Evolutionary conservation across 192 early-diverging fungal species (phyloP), one percentile per base, ranked within the genome.

Genomic region (Entomortierella chlamydospora): DNA sequence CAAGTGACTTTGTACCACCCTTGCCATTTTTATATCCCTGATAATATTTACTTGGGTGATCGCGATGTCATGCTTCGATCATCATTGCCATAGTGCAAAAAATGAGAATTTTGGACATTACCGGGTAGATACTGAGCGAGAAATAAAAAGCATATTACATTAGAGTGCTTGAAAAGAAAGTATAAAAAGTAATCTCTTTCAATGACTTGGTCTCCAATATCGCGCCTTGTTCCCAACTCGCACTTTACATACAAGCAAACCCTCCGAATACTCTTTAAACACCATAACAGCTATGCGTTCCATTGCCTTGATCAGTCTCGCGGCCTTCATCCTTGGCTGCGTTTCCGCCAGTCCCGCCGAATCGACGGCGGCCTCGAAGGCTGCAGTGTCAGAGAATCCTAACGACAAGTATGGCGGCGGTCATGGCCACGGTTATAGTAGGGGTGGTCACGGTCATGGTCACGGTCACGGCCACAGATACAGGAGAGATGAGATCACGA

Each of bases 301-400:
- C 41, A 20, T 31, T 31, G 29, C 69, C 37, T 55, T 61, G 10
- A 12, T 61, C 59, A 43, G 69, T 25, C 69, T 71, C 12, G 25
- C 43, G 41, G 64, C 54, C 39, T 11, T 54, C 29, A 20, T 64
- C 51, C 37, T 54, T 25, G 22, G 50, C 31, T 11, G 25, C 34
- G 63, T 34, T 0, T 64, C 63, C 6, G 51, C 51, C 5, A 22
- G 13, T 23, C 13, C 51, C 2, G 53, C 47, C n/a, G 25, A 25
- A 6, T 13, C 45, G 11, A 29, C 61, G 4, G 4, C 51, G 22
- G 42, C 26, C 37, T 55, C 64, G 3, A 31, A 30, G 18, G 12
- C 61, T 22, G 18, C 37, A 39, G n/a, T n/a, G n/a, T n/a, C n/a
- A n/a, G n/a, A n/a, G n/a, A n/a, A n/a, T n/a, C n/a, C n/a, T 50